Conservation (phyloP, 495 filamentous ascomycete genomes). For the Aspergillus hancockii region DNA sequence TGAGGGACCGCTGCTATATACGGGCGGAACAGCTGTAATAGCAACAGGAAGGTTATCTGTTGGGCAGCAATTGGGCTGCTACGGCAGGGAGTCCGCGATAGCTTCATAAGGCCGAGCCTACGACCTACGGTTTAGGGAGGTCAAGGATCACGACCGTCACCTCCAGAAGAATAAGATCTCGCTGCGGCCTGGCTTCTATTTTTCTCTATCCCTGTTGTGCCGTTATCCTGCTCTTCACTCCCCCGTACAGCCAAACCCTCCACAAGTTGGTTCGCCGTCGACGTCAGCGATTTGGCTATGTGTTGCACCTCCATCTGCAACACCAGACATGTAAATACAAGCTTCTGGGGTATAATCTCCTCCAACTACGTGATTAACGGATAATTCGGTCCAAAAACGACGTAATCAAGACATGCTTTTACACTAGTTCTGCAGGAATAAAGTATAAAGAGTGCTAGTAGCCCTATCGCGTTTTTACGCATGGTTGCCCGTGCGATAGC, state of each 20-base stretch:
- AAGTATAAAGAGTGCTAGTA: not conserved
- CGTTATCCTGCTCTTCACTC: not conserved
- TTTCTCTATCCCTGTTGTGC: not conserved
- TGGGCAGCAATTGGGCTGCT: not conserved
- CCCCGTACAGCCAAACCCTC: not conserved
- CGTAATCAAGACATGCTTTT: not conserved
- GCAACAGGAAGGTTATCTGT: not conserved
- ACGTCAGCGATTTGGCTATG: not conserved
- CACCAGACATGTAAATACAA: not conserved
- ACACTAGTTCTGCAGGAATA: not conserved
- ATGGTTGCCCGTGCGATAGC: not conserved
- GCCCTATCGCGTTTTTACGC: not conserved
- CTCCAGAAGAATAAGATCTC: not conserved
- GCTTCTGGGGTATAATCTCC: slow-evolving; percentile 1
- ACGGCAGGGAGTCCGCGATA: not conserved
- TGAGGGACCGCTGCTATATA: not conserved
- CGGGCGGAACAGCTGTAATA: not conserved
- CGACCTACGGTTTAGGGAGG: not conserved
- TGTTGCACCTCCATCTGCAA: not conserved
- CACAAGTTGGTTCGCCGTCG: not conserved
- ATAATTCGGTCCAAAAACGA: not conserved
- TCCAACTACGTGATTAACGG: not conserved
- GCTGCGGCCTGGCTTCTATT: not conserved
- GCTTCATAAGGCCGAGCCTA: not conserved
- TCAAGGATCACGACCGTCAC: not conserved